phyloP scores from a whole-genome alignment of 192 early-diverging fungal species.

The Polychytrium aggregatum region DNA sequence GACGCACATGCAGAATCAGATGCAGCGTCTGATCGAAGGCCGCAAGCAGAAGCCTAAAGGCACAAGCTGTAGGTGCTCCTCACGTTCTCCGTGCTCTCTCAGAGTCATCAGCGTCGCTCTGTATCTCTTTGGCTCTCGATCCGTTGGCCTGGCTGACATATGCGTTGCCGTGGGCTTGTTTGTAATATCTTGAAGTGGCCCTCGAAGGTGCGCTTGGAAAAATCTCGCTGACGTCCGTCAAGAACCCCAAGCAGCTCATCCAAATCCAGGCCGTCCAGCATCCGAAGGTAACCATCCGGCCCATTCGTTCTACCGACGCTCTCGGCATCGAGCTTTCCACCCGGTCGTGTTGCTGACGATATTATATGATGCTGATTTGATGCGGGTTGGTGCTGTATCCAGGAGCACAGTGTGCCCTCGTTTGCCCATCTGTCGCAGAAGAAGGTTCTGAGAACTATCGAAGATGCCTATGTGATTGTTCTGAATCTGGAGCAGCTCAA shows the following conservation, averaged over 20 bases:
- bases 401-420: slow-evolving; percentile 10
- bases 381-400: too few species aligned
- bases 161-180: neutral
- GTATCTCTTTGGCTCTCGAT: too few species aligned
- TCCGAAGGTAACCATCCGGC: too few species aligned
- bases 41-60: slow-evolving; percentile 79
- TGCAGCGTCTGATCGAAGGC: slow-evolving; percentile 90
- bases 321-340: too few species aligned
- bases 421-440: slow-evolving; percentile 10
- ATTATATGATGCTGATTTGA: too few species aligned
- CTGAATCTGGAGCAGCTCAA: slow-evolving; percentile 75
- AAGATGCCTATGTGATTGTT: slow-evolving; percentile 67
- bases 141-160: neutral
- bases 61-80: slow-evolving; percentile 58
- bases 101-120: too few species aligned
- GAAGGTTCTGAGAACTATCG: slow-evolving; percentile 42
- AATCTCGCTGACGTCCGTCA: slow-evolving; percentile 77
- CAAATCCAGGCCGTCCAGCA: slow-evolving; percentile 12
- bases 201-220: slow-evolving; percentile 93
- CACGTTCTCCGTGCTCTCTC: too few species aligned
- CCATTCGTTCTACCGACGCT: too few species aligned
- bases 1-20: slow-evolving; percentile 80
- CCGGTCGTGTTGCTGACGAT: too few species aligned
- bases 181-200: slow-evolving; percentile 41
- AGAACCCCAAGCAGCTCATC: slow-evolving; percentile 84